Conservation (phyloP, 306 rosid species). For the Betula pendula region DNA sequence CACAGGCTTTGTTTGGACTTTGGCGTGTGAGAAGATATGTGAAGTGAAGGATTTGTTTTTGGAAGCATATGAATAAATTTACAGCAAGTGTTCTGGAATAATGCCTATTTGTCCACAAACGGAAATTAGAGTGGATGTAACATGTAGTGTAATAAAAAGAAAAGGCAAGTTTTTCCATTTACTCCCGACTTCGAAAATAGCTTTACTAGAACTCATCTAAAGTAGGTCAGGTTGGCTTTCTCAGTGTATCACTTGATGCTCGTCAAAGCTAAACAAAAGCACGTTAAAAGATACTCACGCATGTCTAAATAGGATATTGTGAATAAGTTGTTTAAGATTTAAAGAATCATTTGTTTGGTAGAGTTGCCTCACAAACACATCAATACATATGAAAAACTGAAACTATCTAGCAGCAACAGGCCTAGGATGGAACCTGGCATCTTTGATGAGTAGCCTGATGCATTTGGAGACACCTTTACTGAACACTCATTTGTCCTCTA, state of each 20-base stretch:
- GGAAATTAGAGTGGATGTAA: no score
- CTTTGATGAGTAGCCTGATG: no score
- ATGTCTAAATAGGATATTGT: not conserved
- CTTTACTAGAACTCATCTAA: not conserved
- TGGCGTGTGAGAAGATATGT: no score
- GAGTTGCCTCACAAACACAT: not conserved
- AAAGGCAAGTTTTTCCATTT: no score
- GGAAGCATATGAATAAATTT: no score
- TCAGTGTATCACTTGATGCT: not conserved
- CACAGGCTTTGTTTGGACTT: no score
- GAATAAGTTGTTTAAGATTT: not conserved
- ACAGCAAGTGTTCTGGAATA: no score
- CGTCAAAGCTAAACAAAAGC: not conserved
- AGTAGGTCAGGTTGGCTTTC: not conserved
- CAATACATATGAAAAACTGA: not conserved
- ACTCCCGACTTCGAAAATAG: not conserved
- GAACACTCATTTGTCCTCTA: not conserved
- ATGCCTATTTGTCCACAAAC: no score
- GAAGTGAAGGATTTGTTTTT: no score
- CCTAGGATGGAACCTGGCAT: no score
- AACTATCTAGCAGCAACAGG: no score
- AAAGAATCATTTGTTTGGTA: not conserved
- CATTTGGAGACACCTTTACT: not conserved
- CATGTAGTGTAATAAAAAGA: no score
- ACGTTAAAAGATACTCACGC: not conserved